Conservation (phyloP, 192 early-diverging fungal species). For the Rhizoclosmatium sp. region DNA sequence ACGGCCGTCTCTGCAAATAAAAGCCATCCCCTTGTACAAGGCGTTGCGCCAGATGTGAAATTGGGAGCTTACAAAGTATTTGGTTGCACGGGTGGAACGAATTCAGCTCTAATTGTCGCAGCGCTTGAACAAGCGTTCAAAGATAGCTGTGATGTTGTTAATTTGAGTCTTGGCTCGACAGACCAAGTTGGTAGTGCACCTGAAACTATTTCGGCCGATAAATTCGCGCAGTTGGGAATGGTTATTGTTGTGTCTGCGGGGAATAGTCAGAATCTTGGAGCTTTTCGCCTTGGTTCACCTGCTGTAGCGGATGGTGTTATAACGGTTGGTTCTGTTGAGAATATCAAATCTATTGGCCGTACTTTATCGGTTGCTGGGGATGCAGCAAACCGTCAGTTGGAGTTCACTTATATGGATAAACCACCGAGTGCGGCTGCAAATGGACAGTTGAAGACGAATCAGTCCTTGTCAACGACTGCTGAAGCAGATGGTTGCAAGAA, state of each 20-base stretch:
- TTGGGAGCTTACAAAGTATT: slow-evolving; percentile 80
- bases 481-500: slow-evolving; percentile 2
- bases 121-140: slow-evolving; percentile 74
- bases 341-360: not conserved
- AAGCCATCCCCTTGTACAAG: slow-evolving; percentile 47
- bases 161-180: slow-evolving; percentile 78
- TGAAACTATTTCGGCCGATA: slow-evolving; percentile 61
- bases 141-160: slow-evolving; percentile 83
- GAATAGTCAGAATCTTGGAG: slow-evolving; percentile 73
- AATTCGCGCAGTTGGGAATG: slow-evolving; percentile 51
- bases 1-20: slow-evolving; percentile 25
- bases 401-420: not conserved
- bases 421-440: not conserved
- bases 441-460: not conserved
- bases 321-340: not conserved
- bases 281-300: slow-evolving; percentile 34
- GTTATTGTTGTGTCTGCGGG: slow-evolving; percentile 72
- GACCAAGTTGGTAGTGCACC: slow-evolving; percentile 68
- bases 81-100: slow-evolving; percentile 74
- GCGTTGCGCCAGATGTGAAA: slow-evolving; percentile 83
- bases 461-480: not conserved
- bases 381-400: not conserved
- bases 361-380: not conserved
- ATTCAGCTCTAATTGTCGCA: slow-evolving; percentile 77
- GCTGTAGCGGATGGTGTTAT: not conserved